Base-by-base conservation (phyloP, 2,329 filamentous ascomycete genomes). In the Neofusicoccum umdonicola region DNA sequence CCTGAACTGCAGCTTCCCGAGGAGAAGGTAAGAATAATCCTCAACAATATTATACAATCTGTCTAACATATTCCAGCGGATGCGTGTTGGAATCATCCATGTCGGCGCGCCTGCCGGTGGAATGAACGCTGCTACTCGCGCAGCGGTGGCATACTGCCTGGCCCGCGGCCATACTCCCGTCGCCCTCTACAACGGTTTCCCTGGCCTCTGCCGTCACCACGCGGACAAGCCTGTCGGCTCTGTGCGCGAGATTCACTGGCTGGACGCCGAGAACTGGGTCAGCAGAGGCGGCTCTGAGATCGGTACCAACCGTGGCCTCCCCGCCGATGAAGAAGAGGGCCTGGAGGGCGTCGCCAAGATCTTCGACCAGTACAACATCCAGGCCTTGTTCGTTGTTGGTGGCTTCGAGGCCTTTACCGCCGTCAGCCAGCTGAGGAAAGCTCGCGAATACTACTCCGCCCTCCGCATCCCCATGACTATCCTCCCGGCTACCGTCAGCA, bases 281-380 rank as follows among this genome's bases (percentile, higher is more conserved):
- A 97, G 93, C 80, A 94, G 93, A 80, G 95, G 95, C 75, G 95
- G 95, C 67, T 98, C 93, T 1, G 95, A 99, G 77, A 98, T 99
- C 72, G 95, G 95, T 70, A 99, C 94, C 31, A 99, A 99, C 83
- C 91, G 95, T 72, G 93, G 93, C 73, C 86, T 98, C 37, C 95
- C 95, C 5, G 87, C 87, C 19, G 93, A 97, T 72, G 93, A 96
- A 70, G 54, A 19, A 2, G 37, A 22, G 7, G 63, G 63, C 7
- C 89, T 97, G 78, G 89, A 91, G 70, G 87, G 85, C 51, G 91
- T 95, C 31, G 93, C 94, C 39, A 86, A 88, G 71, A 89, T 94
- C 68, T 92, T 99, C 75, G 87, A 91, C 75, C 83, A 90, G 71
- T 95, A 96, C 83, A 87, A 90, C 68, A 93, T 99, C 69, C 93